Base-by-base conservation (phyloP, 371 early-diverging fungal species). In the Batkoa obscura region DNA sequence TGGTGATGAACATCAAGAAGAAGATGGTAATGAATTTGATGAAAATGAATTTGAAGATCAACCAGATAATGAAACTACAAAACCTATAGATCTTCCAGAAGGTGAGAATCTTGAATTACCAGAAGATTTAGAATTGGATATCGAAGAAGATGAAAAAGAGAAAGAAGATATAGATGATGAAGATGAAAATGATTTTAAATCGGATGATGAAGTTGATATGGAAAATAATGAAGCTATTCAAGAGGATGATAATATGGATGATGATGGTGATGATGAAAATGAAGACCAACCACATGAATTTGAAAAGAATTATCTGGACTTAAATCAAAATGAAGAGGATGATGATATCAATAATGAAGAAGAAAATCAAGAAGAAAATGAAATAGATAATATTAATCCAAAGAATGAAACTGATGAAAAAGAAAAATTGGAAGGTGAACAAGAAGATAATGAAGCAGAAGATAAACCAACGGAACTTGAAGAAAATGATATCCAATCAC, bases 51-150 rank as follows among this genome's bases (percentile, higher is more conserved):
- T 64, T 46, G 68, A 67, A 39, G 67, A 69, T 15, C 66, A 68
- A 43, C 70, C 73, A 38, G 73, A 73, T 35, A 69, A 72, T 8
- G 69, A 66, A 23, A 65, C 66, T 43, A 66, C 71, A 49, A 67
- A 75, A 49, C 66, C 68, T 8, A 64, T 66, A 30, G 66, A 67
- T n/a, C 64, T 68, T 38, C 71, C 70, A 5, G 68, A 69, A 55
- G 68, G 68, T 37, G 68, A 70, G 35, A 67, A 64, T 34, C 58
- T 69, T 55, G 67, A 71, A 35, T 49, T 70, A 51, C 68, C 68
- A 1, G 70, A 71, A 17, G 68, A 72, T 38, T 54, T 72, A 60
- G 63, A 66, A 54, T 58, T 68, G 17, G 72, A 71, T 38, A 64
- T 63, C 1, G 60, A 17, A 5, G 64, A 60, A 2, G 61, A 68